Base-by-base conservation (phyloP, 164 flowering plant species). In the Santalum album region DNA sequence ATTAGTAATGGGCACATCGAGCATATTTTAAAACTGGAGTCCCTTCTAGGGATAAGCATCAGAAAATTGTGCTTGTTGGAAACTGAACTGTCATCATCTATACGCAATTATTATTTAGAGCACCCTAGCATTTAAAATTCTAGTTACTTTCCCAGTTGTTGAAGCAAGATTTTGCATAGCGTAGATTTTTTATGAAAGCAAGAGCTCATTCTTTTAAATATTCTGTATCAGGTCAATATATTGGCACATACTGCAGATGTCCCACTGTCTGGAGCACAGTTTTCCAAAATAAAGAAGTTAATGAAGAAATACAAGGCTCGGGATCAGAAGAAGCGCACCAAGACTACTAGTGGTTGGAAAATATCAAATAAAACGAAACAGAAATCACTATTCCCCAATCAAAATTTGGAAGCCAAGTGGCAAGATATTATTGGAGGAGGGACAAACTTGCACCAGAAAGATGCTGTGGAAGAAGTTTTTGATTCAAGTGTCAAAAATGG, bases 211-310 rank as follows among this genome's bases (percentile, higher is more conserved):
- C n/a, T n/a, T n/a, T n/a, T n/a, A n/a, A n/a, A n/a, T n/a, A n/a
- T 58, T 10, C 16, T 62, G 22, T 54, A 39, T 35, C 78, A 87
- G 96, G 84, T 84, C 53, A 81, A 82, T 63, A 71, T 87, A 54
- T 70, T 87, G 68, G 76, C 71, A 29, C 74, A 82, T 66, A 56
- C 79, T 19, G 61, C 77, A 50, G 90, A 82, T 63, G 69, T 60
- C 46, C 67, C 70, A 47, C 55, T 74, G 52, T 67, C 86, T 21
- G 19, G 51, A 19, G 71, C 70, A 48, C 78, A 79, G 57, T 54
- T 69, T 42, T 35, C 59, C 49, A 74, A 64, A 40, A 71, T 82
- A 6, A 70, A 69, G 56, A 67, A 57, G 46, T 60, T 79, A 23
- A 66, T 82, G 74, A 77, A 70, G 57, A 72, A 60, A 64, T 71